Base-by-base conservation (phyloP, 108 stramenopile species). In the Cyclotella cryptica region DNA sequence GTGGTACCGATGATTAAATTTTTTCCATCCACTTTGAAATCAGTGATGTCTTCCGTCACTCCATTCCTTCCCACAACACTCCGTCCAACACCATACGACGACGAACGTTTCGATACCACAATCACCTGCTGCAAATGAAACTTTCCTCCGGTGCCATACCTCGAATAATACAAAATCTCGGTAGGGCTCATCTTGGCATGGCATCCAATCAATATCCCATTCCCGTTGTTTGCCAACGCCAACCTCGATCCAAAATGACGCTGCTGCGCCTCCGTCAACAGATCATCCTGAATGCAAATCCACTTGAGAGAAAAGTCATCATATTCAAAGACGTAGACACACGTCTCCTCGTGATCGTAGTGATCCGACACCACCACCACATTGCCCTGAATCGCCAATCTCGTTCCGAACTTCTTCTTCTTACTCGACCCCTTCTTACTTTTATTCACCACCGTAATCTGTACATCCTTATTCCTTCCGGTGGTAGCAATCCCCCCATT, bases 181-280 rank as follows among this genome's bases (percentile, higher is more conserved):
- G 79, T 80, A 0, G 79, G 79, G 53, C 52, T 73, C 41, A 80
- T 71, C 21, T 80, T 72, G 44, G 79, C 64, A 40, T 80, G 64
- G 41, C 79, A 80, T 51, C 79, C 79, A 11, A 80, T 66, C 60
- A 80, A 68, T 24, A 80, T 60, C 1, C 79, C 72, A 12, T 70
- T 67, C 17, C 79, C 72, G 27, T 73, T 59, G 30, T 51, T 49
- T 3, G 79, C 72, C 71, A 80, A 43, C 8, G 79, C 79, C 21
- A 80, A 44, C n/a, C 46, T 54, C 26, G 79, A 80, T 27, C 79
- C 79, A 57, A 80, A 80, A 45, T 80, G 53, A 35, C 60, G 52
- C 8, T 44, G 55, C 28, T 80, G 79, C 45, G 51, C 79, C 24
- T 69, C 65, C 30, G 63, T 80, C 39, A 80, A 53, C 29, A 80